phyloP scores from a whole-genome alignment of 208 protist species.

The Wallacemonas rigidus region DNA sequence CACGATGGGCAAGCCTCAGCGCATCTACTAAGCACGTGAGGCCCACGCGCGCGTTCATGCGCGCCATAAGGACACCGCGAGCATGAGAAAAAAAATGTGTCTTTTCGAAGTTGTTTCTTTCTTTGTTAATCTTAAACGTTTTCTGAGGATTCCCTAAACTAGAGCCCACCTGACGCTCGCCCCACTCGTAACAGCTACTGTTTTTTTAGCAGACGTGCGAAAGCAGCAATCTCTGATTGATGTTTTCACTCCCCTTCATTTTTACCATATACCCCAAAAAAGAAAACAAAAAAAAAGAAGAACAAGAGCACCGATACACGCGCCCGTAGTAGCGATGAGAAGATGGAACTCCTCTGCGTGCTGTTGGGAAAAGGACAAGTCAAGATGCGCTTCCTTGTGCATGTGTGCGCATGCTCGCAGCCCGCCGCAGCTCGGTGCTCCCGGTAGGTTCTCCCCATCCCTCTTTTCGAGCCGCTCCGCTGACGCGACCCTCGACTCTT shows the following conservation, averaged over 20 bases:
- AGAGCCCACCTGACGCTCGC: conserved; percentile 21
- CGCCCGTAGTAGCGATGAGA: too few species aligned
- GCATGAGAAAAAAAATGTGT: neutral
- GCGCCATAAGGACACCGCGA: too few species aligned
- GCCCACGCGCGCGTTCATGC: neutral
- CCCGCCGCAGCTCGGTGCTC: too few species aligned
- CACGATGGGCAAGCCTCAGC: conserved; percentile 98
- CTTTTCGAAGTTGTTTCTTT: conserved; percentile 17
- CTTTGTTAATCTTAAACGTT: conserved; percentile 12
- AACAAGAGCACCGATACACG: neutral
- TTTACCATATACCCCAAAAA: conserved; percentile 4
- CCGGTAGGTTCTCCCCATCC: too few species aligned
- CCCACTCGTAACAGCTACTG: conserved; percentile 67
- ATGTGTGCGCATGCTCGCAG: too few species aligned
- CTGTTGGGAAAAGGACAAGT: too few species aligned
- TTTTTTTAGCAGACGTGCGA: conserved; percentile 25
- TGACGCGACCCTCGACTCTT: too few species aligned
- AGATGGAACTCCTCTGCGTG: too few species aligned
- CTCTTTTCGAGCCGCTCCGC: too few species aligned
- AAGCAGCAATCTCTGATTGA: conserved; percentile 24
- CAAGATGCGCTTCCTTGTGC: too few species aligned
- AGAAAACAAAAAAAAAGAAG: conserved; percentile 13
- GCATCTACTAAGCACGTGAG: conserved; percentile 94
- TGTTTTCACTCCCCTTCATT: conserved; percentile 15
- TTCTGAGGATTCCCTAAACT: conserved; percentile 20